phyloP scores from a whole-genome alignment of 345 rosid species.

The Eutrema yunnanense region DNA sequence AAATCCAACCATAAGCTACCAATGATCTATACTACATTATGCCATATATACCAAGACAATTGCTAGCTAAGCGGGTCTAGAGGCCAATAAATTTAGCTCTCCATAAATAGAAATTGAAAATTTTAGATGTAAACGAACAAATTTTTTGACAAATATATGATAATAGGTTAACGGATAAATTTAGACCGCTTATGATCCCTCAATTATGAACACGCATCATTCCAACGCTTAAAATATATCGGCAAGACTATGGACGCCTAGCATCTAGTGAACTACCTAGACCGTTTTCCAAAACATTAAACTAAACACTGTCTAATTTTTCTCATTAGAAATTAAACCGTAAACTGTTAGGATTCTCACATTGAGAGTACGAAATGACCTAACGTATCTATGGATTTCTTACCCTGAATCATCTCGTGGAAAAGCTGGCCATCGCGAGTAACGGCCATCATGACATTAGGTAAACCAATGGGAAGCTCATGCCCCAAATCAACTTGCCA shows the following conservation, averaged over 20 bases:
- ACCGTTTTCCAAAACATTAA: too few species aligned
- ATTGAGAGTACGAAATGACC: not conserved
- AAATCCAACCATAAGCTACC: not conserved
- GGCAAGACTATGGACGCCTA: too few species aligned
- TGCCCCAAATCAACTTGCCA: conserved; percentile 88
- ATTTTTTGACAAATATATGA: too few species aligned
- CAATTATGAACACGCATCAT: too few species aligned
- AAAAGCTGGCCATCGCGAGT: conserved; percentile 68
- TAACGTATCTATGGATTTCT: not conserved
- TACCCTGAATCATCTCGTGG: conserved; percentile 44
- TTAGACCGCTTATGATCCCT: too few species aligned
- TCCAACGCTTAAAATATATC: too few species aligned
- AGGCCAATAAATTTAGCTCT: not conserved
- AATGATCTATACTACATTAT: not conserved
- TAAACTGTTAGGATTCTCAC: not conserved
- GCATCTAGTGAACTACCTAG: too few species aligned
- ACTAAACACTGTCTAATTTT: too few species aligned
- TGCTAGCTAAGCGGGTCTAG: not conserved
- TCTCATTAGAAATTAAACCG: too few species aligned
- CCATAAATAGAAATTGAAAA: not conserved
- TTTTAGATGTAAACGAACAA: not conserved
- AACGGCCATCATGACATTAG: conserved; percentile 69
- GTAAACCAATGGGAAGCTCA: conserved; percentile 64
- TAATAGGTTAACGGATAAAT: too few species aligned
- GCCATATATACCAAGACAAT: too few species aligned